These are phyloP conservation scores for Cornus suecica DNA, from an alignment of 148 eudicot species.

Conservation along the genomic window DNA sequence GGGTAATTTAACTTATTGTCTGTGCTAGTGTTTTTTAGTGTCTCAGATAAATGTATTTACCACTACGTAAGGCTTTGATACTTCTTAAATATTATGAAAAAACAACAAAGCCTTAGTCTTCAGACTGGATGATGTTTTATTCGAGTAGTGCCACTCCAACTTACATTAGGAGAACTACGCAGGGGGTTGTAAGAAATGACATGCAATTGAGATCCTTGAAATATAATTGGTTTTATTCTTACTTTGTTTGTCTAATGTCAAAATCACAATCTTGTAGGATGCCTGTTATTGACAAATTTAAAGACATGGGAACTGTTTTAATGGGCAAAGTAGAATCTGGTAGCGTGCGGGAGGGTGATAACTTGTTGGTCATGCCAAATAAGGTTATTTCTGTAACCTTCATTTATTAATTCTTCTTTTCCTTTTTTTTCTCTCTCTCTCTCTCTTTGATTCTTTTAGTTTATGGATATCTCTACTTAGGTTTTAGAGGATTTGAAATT, in stretches of 20 bases:
- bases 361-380: constrained; percentile 79
- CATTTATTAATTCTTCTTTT: background rate
- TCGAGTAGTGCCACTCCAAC: too few relatives aligned
- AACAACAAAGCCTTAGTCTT: too few relatives aligned
- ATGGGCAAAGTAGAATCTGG: constrained; percentile 98
- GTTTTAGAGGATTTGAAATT: background rate
- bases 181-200: too few relatives aligned
- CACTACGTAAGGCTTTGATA: too few relatives aligned
- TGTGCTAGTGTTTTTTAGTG: too few relatives aligned
- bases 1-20: too few relatives aligned
- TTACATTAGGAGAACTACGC: too few relatives aligned
- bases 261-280: constrained; percentile 37
- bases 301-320: constrained; percentile 87
- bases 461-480: background rate
- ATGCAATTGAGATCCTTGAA: background rate
- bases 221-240: background rate
- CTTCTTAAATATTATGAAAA: too few relatives aligned
- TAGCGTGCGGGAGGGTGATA: constrained; percentile 73
- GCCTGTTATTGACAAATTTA: constrained; percentile 81
- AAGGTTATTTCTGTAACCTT: constrained; percentile 38
- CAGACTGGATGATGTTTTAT: too few relatives aligned
- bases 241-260: background rate
- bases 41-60: too few relatives aligned
- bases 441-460: background rate
- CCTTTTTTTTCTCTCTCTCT: background rate